Evolutionary conservation across 768 basidiomycete genomes (phyloP).

Genomic region (Leccinum incarnatum): DNA sequence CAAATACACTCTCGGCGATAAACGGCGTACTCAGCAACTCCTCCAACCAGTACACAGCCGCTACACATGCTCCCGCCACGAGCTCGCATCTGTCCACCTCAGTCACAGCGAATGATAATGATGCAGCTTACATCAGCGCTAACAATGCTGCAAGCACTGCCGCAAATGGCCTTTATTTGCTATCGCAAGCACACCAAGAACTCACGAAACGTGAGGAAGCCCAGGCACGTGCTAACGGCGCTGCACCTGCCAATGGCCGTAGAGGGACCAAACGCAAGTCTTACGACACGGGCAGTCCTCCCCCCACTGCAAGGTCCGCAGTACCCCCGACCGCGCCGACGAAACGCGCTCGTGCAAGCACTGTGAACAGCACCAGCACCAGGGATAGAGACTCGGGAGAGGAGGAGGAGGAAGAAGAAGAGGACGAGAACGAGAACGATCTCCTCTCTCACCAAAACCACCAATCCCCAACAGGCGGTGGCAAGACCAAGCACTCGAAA

Average conservation of each 20-base stretch:
- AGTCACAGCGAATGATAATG: slow-evolving; percentile 33
- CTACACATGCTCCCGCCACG: slow-evolving; percentile 33
- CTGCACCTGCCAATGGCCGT: slow-evolving; percentile 33
- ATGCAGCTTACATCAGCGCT: slow-evolving; percentile 40
- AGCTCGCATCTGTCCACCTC: slow-evolving; percentile 37
- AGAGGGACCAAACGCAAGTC: slow-evolving; percentile 72
- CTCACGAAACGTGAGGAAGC: slow-evolving; percentile 93
- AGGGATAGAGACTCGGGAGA: slow-evolving; percentile 38
- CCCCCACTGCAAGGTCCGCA: slow-evolving; percentile 24
- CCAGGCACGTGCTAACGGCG: slow-evolving; percentile 55
- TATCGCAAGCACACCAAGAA: slow-evolving; percentile 95
- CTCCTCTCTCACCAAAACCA: slow-evolving; percentile 18
- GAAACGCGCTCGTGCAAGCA: slow-evolving; percentile 40
- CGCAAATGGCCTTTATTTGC: slow-evolving; percentile 90
- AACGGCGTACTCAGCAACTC: slow-evolving; percentile 65
- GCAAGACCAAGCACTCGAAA: slow-evolving; percentile 41
- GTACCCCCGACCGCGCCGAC: slow-evolving; percentile 20
- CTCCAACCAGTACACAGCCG: slow-evolving; percentile 25
- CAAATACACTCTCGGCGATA: slow-evolving; percentile 58
- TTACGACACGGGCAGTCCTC: slow-evolving; percentile 45
- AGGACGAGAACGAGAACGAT: slow-evolving; percentile 40
- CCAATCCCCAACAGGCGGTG: slow-evolving; percentile 10
- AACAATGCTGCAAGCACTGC: slow-evolving; percentile 65
- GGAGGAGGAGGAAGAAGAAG: slow-evolving; percentile 38
- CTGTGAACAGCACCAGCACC: slow-evolving; percentile 30